A percentile compares a stretch with the other conserved stretches of the same genome.
These are phyloP conservation scores for Mycena chlorophos DNA, from an alignment of 768 basidiomycete species.

Conservation along the genomic window DNA sequence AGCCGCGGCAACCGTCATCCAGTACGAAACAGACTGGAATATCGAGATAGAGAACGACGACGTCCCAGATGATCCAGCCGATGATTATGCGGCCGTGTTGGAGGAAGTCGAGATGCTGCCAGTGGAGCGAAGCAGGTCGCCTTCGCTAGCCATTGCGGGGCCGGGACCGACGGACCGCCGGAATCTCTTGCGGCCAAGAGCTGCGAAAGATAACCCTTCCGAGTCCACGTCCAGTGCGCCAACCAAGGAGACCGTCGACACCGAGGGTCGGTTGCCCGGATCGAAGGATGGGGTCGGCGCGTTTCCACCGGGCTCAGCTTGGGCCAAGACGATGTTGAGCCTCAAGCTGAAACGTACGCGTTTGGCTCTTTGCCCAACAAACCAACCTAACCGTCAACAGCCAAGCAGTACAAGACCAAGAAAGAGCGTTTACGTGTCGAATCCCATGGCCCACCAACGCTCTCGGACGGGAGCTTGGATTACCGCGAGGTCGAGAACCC, in stretches of 20 bases:
- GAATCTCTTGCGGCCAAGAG: slow-evolving; percentile 33
- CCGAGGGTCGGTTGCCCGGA: slow-evolving; percentile 73
- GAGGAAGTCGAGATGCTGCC: slow-evolving; percentile 33
- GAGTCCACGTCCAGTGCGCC: slow-evolving; percentile 30
- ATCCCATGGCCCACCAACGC: slow-evolving; percentile 69
- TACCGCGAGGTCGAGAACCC: slow-evolving; percentile 77
- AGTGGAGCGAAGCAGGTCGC: slow-evolving; percentile 19
- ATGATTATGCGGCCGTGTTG: slow-evolving; percentile 38
- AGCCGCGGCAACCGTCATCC: slow-evolving; percentile 71
- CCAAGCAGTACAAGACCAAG: slow-evolving; percentile 78
- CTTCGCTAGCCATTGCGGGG: slow-evolving; percentile 7
- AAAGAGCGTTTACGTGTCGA: slow-evolving; percentile 79
- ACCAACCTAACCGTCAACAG: slow-evolving; percentile 33
- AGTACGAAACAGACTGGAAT: slow-evolving; percentile 83
- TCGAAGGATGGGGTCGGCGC: slow-evolving; percentile 73
- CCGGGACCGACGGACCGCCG: neutral
- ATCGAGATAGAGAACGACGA: slow-evolving; percentile 75
- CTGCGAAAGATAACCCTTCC: slow-evolving; percentile 50
- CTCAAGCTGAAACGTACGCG: slow-evolving; percentile 71
- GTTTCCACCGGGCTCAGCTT: slow-evolving; percentile 70
- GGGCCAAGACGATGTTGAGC: slow-evolving; percentile 70
- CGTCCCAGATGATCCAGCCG: slow-evolving; percentile 43
- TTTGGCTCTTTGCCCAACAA: neutral
- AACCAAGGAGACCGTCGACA: slow-evolving; percentile 55
- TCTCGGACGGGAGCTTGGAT: slow-evolving; percentile 77